Conservation (phyloP, 2,329 filamentous ascomycete genomes). For the Penicillium palitans region DNA sequence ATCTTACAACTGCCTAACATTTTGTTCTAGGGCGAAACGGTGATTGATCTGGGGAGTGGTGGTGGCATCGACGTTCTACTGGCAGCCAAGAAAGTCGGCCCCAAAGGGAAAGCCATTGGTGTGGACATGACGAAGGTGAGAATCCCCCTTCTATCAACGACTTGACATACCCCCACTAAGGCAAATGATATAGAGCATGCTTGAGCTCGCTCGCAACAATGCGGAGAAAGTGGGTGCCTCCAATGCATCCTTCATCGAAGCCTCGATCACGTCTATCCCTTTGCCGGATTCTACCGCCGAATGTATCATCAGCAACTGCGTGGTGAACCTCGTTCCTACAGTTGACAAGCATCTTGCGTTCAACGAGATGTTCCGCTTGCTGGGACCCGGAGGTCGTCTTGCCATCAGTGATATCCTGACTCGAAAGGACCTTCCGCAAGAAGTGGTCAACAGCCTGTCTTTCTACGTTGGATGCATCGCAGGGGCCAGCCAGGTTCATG, state of each 20-base stretch:
- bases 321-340: conserved; percentile 59
- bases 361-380: conserved; percentile 57
- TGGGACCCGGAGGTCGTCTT: conserved; percentile 59
- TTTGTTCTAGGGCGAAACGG: conserved; percentile 52
- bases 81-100: conserved; percentile 53
- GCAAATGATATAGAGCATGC: conserved; percentile 53
- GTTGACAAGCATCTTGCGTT: conserved; percentile 57
- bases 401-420: conserved; percentile 63
- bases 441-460: conserved; percentile 52
- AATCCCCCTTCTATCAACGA: not conserved
- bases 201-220: conserved; percentile 52
- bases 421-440: conserved; percentile 49
- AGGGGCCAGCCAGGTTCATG: conserved; percentile 54
- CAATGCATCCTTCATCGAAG: conserved; percentile 56
- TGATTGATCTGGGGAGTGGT: conserved; percentile 60
- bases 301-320: conserved; percentile 65
- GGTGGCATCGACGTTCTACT: conserved; percentile 61
- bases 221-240: conserved; percentile 37
- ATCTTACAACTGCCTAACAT: not conserved
- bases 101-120: conserved; percentile 53
- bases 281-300: conserved; percentile 49
- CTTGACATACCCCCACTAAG: not conserved
- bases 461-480: conserved; percentile 63
- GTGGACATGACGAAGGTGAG: conserved; percentile 61
- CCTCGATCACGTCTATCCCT: conserved; percentile 53